phyloP scores from a whole-genome alignment of 2,329 filamentous ascomycete species.

The Fusarium papillatum region DNA sequence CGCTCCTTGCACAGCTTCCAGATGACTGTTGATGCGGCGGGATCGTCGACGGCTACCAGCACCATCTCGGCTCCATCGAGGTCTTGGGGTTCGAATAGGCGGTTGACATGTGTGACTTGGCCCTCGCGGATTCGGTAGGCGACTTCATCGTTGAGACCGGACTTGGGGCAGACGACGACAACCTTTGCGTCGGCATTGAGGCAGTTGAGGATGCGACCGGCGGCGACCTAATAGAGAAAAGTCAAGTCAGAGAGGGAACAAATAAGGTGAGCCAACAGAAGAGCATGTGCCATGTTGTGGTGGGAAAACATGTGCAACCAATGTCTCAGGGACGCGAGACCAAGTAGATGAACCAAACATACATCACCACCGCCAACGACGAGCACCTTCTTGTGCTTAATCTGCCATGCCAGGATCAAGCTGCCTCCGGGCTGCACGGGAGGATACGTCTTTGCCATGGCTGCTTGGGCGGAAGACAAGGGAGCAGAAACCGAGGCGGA shows the following conservation, averaged over 20 bases:
- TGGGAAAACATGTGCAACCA: constrained; percentile 3
- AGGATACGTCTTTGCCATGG: constrained; percentile 71
- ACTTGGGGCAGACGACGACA: constrained; percentile 83
- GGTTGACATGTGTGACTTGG: constrained; percentile 85
- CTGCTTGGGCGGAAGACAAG: constrained; percentile 16
- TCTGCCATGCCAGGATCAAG: constrained; percentile 95
- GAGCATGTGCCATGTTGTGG: neutral
- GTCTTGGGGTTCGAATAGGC: constrained; percentile 88
- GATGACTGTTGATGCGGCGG: constrained; percentile 88
- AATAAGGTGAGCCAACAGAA: neutral
- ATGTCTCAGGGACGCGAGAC: constrained; percentile 10
- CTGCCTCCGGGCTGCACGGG: constrained; percentile 91
- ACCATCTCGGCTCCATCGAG: constrained; percentile 90
- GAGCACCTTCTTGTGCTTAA: constrained; percentile 89
- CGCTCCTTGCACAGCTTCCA: constrained; percentile 94
- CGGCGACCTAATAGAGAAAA: constrained; percentile 80
- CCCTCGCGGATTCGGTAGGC: constrained; percentile 81
- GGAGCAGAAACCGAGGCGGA: constrained; percentile 20
- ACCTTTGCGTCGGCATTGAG: constrained; percentile 96
- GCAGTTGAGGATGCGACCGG: constrained; percentile 92
- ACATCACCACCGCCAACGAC: constrained; percentile 97
- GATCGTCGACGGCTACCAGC: constrained; percentile 92
- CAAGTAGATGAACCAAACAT: constrained; percentile 47
- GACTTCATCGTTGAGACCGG: constrained; percentile 91
- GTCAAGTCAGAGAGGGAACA: neutral